Evolutionary conservation across 306 rosid species (phyloP).

Genomic region (Gastrolobium bilobum): DNA sequence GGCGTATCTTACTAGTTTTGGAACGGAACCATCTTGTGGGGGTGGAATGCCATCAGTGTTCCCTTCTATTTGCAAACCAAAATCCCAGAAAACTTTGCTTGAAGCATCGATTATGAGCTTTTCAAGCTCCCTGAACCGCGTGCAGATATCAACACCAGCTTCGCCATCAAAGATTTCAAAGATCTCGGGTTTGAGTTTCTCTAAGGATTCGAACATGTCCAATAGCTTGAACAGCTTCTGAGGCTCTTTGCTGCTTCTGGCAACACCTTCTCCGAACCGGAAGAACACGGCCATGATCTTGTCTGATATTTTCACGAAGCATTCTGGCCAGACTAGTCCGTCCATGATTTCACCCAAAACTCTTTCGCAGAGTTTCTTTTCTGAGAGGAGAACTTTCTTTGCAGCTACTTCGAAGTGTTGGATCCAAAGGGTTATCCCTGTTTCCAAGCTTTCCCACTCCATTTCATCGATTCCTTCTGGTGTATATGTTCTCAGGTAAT

Average conservation of each 20-base stretch:
- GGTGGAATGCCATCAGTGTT: conserved; percentile 75
- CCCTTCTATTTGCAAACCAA: conserved; percentile 87
- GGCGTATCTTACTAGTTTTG: conserved; percentile 80
- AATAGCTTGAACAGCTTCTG: conserved; percentile 84
- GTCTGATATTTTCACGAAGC: conserved; percentile 85
- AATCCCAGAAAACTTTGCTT: conserved; percentile 85
- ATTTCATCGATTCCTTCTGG: conserved; percentile 86
- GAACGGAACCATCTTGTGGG: conserved; percentile 81
- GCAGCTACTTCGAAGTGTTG: conserved; percentile 79
- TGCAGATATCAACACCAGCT: conserved; percentile 69
- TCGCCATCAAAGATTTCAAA: conserved; percentile 68
- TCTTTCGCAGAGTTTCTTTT: conserved; percentile 70
- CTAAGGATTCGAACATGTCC: conserved; percentile 82
- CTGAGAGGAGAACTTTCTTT: conserved; percentile 70
- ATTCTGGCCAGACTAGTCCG: conserved; percentile 80
- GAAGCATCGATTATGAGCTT: conserved; percentile 86
- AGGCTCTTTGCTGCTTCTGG: conserved; percentile 87
- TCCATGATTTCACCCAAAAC: conserved; percentile 75
- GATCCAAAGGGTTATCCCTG: conserved; percentile 81
- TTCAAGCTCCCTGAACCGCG: conserved; percentile 73
- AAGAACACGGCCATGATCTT: conserved; percentile 94
- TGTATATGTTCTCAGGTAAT: conserved; percentile 71
- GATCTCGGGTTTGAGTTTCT: conserved; percentile 66
- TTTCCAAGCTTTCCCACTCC: conserved; percentile 88
- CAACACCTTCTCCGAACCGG: conserved; percentile 87